Evolutionary conservation across 2,329 filamentous ascomycete species (phyloP).

Genomic region (Fusarium chuoi): DNA sequence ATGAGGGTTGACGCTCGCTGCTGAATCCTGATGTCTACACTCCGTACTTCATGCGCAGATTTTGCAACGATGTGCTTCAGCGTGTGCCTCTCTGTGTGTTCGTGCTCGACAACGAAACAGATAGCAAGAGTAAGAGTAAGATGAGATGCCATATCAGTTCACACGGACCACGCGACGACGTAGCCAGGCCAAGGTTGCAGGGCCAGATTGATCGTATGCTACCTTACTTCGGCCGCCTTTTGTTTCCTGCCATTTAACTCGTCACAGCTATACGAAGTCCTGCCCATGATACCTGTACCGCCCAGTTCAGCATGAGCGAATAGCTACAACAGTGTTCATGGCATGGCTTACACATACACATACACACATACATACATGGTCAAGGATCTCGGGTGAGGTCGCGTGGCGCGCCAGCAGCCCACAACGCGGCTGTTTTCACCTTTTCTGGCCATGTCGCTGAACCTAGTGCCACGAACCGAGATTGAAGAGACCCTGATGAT

Average conservation of each 20-base stretch:
- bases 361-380: slow-evolving; percentile 2
- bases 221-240: slow-evolving; percentile 9
- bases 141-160: not conserved
- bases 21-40: not conserved
- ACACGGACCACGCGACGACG: slow-evolving; percentile 10
- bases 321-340: slow-evolving; percentile 15
- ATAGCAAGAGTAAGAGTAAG: not conserved
- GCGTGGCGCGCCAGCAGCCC: slow-evolving; percentile 18
- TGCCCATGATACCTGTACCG: slow-evolving; percentile 1
- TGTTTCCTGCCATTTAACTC: slow-evolving; percentile 15
- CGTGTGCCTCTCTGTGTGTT: not conserved
- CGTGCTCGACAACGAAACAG: not conserved
- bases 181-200: not conserved
- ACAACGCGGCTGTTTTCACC: slow-evolving; percentile 28
- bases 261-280: slow-evolving; percentile 15
- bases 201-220: not conserved
- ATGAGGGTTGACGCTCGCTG: not conserved
- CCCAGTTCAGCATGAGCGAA: slow-evolving; percentile 15
- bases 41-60: not conserved
- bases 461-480: slow-evolving; percentile 27
- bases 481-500: slow-evolving; percentile 23
- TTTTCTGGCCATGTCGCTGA: slow-evolving; percentile 32
- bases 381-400: slow-evolving; percentile 30
- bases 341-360: not conserved
- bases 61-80: not conserved